Percentiles rank a stretch among this genome's conserved stretches.
phyloP scores from a whole-genome alignment of 192 early-diverging fungal genomes.

The Glomus cerebriforme region DNA sequence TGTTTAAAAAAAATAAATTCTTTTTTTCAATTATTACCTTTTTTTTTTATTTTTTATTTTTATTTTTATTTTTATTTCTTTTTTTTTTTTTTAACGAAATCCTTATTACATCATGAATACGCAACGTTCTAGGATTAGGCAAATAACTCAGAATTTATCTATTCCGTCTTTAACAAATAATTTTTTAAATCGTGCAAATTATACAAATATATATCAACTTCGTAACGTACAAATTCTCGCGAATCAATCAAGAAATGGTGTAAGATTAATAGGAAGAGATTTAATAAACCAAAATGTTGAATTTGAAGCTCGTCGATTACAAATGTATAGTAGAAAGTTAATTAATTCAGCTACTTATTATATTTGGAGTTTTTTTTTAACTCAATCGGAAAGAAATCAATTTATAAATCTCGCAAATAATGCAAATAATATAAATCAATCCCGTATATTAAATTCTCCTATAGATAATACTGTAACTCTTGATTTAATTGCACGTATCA shows the following conservation, averaged over 20 bases:
- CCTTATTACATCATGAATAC: no score
- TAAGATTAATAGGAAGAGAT: neutral
- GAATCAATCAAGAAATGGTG: neutral
- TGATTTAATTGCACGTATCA: neutral
- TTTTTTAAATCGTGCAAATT: neutral
- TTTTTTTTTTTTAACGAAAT: no score
- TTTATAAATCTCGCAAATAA: no score
- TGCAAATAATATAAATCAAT: no score
- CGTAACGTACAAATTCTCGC: neutral
- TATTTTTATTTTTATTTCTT: no score
- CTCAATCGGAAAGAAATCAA: neutral
- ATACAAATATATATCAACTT: neutral
- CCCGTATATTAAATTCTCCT: neutral
- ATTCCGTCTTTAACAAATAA: no score
- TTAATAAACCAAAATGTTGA: neutral
- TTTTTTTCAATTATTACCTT: no score
- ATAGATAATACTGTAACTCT: neutral
- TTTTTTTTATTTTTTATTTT: no score
- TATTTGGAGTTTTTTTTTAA: neutral
- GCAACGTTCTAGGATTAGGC: no score
- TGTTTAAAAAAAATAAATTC: no score
- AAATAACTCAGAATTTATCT: no score
- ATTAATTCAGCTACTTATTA: neutral
- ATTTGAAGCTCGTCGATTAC: neutral
- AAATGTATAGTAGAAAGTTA: neutral